phyloP scores from a whole-genome alignment of 139 green algal genomes.

The Asterochloris sp. region DNA sequence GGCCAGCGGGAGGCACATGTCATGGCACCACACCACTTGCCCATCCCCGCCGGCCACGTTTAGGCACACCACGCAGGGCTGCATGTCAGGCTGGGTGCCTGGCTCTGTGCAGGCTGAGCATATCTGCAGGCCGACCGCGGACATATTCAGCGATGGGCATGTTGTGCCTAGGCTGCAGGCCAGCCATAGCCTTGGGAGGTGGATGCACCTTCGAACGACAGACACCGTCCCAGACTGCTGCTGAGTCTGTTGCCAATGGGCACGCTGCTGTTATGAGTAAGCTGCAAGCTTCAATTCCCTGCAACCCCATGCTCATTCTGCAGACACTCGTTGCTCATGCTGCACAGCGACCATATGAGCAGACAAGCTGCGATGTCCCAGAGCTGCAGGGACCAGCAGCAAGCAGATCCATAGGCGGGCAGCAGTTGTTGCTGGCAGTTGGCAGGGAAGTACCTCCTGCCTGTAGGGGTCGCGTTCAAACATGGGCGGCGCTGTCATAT shows the following conservation, averaged over 20 bases:
- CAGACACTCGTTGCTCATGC: background rate
- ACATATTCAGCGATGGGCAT: background rate
- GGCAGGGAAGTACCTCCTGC: background rate
- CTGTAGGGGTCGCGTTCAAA: constrained; percentile 4
- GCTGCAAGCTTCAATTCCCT: background rate
- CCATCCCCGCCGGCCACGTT: background rate
- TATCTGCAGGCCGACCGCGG: background rate
- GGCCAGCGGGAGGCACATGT: constrained; percentile 1
- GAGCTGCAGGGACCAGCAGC: background rate
- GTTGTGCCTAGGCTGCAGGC: background rate
- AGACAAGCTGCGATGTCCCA: background rate
- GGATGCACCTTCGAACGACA: background rate
- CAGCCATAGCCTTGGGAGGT: too few relatives aligned
- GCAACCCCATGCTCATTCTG: background rate
- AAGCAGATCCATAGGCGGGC: background rate
- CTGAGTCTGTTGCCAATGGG: background rate
- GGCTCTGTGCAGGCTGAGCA: background rate
- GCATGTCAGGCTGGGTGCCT: constrained; percentile 10
- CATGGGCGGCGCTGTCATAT: background rate
- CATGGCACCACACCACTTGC: constrained; percentile 6
- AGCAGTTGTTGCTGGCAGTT: background rate
- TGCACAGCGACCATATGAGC: background rate
- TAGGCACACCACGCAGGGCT: constrained; percentile 11
- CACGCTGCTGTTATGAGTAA: too few relatives aligned
- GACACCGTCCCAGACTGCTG: background rate